Evolutionary conservation across 2,329 filamentous ascomycete genomes (phyloP).

Genomic region (Phaeophleospora eucalypticola): DNA sequence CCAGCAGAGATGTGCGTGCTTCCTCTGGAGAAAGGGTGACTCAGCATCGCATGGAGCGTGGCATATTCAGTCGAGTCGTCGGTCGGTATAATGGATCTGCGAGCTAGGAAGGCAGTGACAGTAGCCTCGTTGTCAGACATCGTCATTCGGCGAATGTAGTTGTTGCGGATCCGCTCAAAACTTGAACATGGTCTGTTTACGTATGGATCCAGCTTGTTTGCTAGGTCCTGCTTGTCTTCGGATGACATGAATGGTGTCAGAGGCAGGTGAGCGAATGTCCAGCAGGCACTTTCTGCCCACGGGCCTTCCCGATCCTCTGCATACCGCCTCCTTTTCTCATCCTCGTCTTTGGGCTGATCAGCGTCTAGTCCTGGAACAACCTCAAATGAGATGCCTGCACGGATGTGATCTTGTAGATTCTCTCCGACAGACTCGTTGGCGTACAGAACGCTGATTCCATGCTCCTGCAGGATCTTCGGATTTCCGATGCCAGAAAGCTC

Average conservation of each 20-base stretch:
- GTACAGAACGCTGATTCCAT: constrained; percentile 26
- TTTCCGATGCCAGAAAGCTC: constrained; percentile 59
- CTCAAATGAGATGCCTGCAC: neutral
- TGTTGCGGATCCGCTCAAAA: neutral
- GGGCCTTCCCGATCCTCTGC: neutral
- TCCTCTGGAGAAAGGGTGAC: constrained; percentile 42
- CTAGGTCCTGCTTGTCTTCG: neutral
- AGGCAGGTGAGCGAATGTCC: neutral
- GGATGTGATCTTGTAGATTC: constrained; percentile 10
- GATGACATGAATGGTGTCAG: neutral
- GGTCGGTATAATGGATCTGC: no score
- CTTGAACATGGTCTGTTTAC: neutral
- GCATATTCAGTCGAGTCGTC: no score
- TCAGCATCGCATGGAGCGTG: no score
- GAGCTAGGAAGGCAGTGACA: neutral
- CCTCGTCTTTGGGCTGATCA: neutral
- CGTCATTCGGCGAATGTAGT: neutral
- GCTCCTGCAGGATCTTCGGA: constrained; percentile 8
- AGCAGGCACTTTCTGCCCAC: neutral
- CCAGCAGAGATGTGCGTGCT: constrained; percentile 35
- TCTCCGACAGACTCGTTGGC: constrained; percentile 10
- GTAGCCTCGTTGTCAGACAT: neutral
- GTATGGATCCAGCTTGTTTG: neutral
- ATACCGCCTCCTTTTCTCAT: neutral
- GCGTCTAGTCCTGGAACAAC: neutral